Evolutionary conservation across 1,284 basidiomycete species (phyloP).

Genomic region (Ceratobasidium sp.): DNA sequence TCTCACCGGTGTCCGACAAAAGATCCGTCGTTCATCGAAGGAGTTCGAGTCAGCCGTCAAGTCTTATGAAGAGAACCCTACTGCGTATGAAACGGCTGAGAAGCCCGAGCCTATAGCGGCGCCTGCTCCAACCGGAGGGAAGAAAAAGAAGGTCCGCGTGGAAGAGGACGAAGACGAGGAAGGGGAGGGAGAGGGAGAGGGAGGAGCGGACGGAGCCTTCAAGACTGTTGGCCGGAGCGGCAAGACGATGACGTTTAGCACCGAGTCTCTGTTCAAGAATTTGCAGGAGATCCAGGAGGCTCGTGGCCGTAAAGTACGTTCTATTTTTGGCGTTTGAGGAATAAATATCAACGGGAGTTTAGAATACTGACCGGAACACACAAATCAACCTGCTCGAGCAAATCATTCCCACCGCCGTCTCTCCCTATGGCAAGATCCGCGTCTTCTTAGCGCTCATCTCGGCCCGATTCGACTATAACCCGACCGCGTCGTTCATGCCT

Average conservation of each 20-base stretch:
- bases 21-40: constrained; percentile 90
- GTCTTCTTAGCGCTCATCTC: constrained; percentile 95
- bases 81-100: constrained; percentile 81
- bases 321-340: neutral
- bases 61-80: constrained; percentile 89
- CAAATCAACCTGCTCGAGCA: constrained; percentile 93
- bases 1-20: constrained; percentile 97
- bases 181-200: constrained; percentile 61
- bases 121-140: constrained; percentile 57
- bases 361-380: constrained; percentile 97
- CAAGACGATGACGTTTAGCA: constrained; percentile 83
- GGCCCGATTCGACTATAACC: constrained; percentile 97
- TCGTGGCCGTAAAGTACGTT: constrained; percentile 90
- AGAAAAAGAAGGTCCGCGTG: constrained; percentile 60
- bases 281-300: constrained; percentile 93
- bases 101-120: constrained; percentile 68
- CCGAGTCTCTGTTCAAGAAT: constrained; percentile 94
- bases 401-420: constrained; percentile 88
- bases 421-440: constrained; percentile 93
- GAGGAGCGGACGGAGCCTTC: constrained; percentile 78
- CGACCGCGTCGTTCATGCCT: constrained; percentile 91
- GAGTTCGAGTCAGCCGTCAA: constrained; percentile 89
- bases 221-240: constrained; percentile 94
- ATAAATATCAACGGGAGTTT: constrained; percentile 2
- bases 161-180: constrained; percentile 55